Base-by-base conservation (phyloP, 2,329 filamentous ascomycete genomes). In the Colletotrichum liriopes region DNA sequence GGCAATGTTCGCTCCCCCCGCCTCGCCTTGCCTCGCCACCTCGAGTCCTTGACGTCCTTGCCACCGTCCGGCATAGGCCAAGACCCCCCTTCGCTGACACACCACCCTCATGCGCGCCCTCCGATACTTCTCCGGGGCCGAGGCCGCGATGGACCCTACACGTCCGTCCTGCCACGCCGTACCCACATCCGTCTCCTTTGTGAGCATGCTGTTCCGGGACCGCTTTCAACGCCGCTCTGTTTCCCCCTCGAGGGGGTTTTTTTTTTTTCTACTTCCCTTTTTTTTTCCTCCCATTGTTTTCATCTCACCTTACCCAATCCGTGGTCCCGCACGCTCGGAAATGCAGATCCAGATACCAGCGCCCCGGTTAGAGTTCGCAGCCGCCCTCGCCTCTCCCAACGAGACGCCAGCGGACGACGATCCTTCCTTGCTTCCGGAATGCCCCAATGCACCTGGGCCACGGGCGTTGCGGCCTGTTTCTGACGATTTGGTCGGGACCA, bases 61-160 rank as follows among this genome's bases (percentile, higher is more conserved):
- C 66, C 59, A 47, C 54, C 35, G 47, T 14, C 23, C 60, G 67
- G 20, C 32, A 35, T 55, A 35, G 26, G 69, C 69, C 69, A 72
- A 72, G 69, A 49, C 52, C 14, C 11, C 32, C 5, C 35, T 37
- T 29, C 54, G 35, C 45, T 41, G 23, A 32, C 43, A 23, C 43
- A 32, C 47, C 23, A 51, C 23, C 23, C 35, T 67, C 55, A 63
- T 72, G 65, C 69, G n/a, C 45, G 43, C 52, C 52, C 52, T 59
- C 65, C 59, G 65, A 65, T 65, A 47, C 43, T 60, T 65, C 59
- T 55, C 59, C 69, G 69, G 58, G 52, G 65, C 65, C 65, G 54
- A 63, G 69, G 51, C 65, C 65, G 54, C 52, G 37, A 54, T 69
- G 45, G 65, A 60, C 54, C 65, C 45, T 58, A 39, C 47, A 52